A percentile compares a stretch with the other conserved stretches of the same genome.
Conservation (phyloP, 495 filamentous ascomycete genomes). For the Evansstolkia leycettana region DNA sequence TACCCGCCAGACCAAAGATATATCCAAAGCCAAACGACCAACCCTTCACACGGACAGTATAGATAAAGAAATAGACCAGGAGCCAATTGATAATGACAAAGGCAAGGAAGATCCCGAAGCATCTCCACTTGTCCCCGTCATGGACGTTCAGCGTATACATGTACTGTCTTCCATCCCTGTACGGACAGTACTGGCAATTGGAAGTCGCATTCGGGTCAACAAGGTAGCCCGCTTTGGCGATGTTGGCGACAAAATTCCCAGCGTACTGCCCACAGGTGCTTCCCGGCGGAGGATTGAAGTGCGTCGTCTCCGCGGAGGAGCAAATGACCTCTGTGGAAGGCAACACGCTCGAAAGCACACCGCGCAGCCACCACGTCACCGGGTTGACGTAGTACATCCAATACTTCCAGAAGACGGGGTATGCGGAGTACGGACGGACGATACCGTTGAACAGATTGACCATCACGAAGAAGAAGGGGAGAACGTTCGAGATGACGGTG, state of each 20-base stretch:
- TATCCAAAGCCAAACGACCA: constrained; percentile 62
- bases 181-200: constrained; percentile 69
- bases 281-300: constrained; percentile 51
- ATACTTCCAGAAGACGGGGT: constrained; percentile 66
- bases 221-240: constrained; percentile 43
- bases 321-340: constrained; percentile 45
- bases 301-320: constrained; percentile 44
- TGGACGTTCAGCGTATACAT: constrained; percentile 54
- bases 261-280: constrained; percentile 53
- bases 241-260: constrained; percentile 33
- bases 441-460: constrained; percentile 68
- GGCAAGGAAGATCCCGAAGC: constrained; percentile 68
- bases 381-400: constrained; percentile 70
- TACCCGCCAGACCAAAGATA: constrained; percentile 38
- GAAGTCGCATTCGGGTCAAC: constrained; percentile 40
- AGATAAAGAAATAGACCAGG: constrained; percentile 79
- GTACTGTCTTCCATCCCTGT: constrained; percentile 51
- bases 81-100: constrained; percentile 69
- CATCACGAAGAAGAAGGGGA: constrained; percentile 73
- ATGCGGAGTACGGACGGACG: constrained; percentile 44
- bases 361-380: constrained; percentile 60
- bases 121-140: constrained; percentile 53
- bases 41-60: constrained; percentile 57
- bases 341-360: constrained; percentile 53
- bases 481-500: constrained; percentile 66